Evolutionary conservation across 768 basidiomycete genomes (phyloP), one percentile per base, ranked within the genome.

Genomic region (Xanthoconium stramineum): DNA sequence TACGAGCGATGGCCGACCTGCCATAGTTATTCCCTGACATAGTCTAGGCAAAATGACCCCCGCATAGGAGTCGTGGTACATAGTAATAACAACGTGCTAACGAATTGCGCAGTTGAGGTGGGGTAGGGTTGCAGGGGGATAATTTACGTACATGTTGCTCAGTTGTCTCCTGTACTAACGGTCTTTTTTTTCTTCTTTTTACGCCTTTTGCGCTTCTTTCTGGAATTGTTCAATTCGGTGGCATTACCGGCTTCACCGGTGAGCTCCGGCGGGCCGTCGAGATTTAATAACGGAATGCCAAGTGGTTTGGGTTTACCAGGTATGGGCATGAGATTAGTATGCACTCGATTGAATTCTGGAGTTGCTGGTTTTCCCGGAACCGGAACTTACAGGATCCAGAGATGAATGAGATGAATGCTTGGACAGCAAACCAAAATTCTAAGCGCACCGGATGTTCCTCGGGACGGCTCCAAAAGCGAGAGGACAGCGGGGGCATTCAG

Each of bases 181-280:
- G 62, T 64, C 59, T 50, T 61, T 52, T 72, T 72, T 62, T 80
- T 83, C 71, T 79, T 84, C 63, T 78, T 83, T 64, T 79, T 83
- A 55, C 74, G 77, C 58, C 79, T 74, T 67, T 72, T 80, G 8
- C 80, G 76, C 59, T 76, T 86, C 73, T 81, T 85, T 65, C 80
- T 85, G 35, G 77, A 69, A 59, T 64, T 72, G 35, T 57, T 58
- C 57, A 47, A 44, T 55, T 56, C 50, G 45, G 38, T 54, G 24
- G 47, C 39, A 50, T 60, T 53, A 42, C 60, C 70, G 58, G 54
- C 35, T 29, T 50, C 46, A 47, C 55, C 55, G 19, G 17, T 38
- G 36, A 47, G 46, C 38, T 68, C 73, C 49, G 76, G 79, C 28
- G 80, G 80, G 2, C 82, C 82, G 39, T 69, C 71, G 12, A 88